These are phyloP conservation scores for Hypoxylon perforatum DNA, from an alignment of 495 filamentous ascomycete genomes.

Conservation along the genomic window DNA sequence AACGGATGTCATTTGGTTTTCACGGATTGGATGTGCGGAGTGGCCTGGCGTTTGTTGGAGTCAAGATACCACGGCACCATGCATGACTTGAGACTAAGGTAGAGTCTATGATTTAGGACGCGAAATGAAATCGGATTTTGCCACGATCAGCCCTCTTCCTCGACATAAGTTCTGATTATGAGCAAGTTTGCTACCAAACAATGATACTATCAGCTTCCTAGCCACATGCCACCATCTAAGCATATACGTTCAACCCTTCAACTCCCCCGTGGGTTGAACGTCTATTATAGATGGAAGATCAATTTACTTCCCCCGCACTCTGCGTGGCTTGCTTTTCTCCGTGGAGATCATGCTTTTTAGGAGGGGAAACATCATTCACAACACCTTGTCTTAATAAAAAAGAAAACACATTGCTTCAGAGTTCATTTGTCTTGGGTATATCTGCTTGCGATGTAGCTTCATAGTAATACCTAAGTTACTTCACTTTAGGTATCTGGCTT, in stretches of 20 bases:
- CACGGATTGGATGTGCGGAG: neutral
- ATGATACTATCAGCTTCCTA: neutral
- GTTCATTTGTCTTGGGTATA: no score
- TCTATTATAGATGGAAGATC: constrained; percentile 85
- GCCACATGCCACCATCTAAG: constrained; percentile 63
- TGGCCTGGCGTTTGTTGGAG: constrained; percentile 23
- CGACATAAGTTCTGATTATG: neutral
- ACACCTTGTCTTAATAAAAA: no score
- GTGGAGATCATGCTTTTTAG: constrained; percentile 60
- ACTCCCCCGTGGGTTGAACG: constrained; percentile 70
- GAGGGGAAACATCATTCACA: constrained; percentile 49
- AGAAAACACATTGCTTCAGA: no score
- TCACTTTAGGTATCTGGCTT: no score
- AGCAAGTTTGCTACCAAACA: constrained; percentile 5
- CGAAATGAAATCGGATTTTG: constrained; percentile 1
- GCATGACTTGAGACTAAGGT: neutral
- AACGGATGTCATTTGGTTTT: neutral
- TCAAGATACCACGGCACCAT: constrained; percentile 31
- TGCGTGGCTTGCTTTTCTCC: constrained; percentile 54
- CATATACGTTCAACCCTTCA: constrained; percentile 73
- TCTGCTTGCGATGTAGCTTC: no score
- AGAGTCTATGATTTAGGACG: neutral
- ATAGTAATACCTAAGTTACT: no score
- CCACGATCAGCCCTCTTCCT: neutral
- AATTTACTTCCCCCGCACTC: constrained; percentile 59